A percentile compares a stretch with the other conserved stretches of the same genome.
Evolutionary conservation across 345 rosid genomes (phyloP).

Genomic region (Mallotus nudiflorus): DNA sequence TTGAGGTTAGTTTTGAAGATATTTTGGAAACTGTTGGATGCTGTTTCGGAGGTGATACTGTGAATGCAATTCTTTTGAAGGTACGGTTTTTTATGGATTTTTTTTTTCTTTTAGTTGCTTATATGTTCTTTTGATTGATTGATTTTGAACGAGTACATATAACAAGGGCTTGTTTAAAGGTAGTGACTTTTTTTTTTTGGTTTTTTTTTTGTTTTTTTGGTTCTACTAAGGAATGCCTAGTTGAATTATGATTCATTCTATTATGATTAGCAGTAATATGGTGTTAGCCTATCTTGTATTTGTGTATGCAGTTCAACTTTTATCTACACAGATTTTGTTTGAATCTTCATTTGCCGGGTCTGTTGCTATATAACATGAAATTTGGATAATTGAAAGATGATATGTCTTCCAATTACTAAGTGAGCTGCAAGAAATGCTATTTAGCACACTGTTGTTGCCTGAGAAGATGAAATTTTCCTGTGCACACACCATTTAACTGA

Average conservation of each 20-base stretch:
- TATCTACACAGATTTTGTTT: neutral
- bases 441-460: too few relatives aligned
- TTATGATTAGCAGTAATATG: neutral
- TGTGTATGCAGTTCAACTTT: neutral
- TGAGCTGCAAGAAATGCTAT: too few relatives aligned
- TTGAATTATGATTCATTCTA: neutral
- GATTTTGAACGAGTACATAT: too few relatives aligned
- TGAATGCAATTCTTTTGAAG: slow-evolving; percentile 63
- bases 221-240: neutral
- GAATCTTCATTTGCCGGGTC: too few relatives aligned
- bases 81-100: slow-evolving; percentile 33
- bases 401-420: too few relatives aligned
- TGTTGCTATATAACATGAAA: too few relatives aligned
- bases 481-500: too few relatives aligned
- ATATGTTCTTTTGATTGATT: neutral
- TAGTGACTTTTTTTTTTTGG: neutral
- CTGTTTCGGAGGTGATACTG: slow-evolving; percentile 36
- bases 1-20: slow-evolving; percentile 73
- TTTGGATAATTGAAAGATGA: too few relatives aligned
- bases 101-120: neutral
- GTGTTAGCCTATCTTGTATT: neutral
- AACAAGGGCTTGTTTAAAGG: neutral
- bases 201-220: too few relatives aligned
- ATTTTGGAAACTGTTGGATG: slow-evolving; percentile 61
- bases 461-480: too few relatives aligned